These are phyloP conservation scores for Diplodia scrobiculata DNA, from an alignment of 2,329 filamentous ascomycete genomes.

Conservation along the genomic window DNA sequence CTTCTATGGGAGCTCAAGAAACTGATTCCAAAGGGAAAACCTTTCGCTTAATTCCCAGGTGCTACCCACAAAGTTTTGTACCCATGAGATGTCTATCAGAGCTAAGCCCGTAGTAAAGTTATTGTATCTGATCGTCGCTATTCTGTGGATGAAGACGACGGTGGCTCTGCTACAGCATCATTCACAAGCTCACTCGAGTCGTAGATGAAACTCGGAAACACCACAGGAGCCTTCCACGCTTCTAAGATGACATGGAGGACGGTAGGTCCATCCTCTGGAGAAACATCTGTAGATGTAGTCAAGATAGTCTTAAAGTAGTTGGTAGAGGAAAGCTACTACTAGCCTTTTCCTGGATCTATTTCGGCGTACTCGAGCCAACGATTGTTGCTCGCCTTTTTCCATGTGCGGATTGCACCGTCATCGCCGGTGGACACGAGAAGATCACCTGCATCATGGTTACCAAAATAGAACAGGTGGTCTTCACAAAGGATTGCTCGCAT, in stretches of 20 bases:
- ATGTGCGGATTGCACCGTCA: slow-evolving; percentile 62
- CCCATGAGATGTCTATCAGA: not conserved
- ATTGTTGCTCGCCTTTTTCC: slow-evolving; percentile 54
- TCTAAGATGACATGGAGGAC: slow-evolving; percentile 8
- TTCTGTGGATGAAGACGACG: not conserved
- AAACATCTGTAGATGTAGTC: slow-evolving; percentile 20
- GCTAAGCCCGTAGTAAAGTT: not conserved
- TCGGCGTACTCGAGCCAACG: slow-evolving; percentile 55
- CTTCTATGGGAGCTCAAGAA: not conserved
- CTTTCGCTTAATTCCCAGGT: not conserved
- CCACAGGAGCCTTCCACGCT: slow-evolving; percentile 6
- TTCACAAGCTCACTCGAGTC: not conserved
- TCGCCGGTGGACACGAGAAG: slow-evolving; percentile 75
- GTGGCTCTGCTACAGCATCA: not conserved
- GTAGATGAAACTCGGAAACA: slow-evolving; percentile 2
- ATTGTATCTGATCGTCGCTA: not conserved
- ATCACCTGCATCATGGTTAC: slow-evolving; percentile 60
- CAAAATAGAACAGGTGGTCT: not conserved
- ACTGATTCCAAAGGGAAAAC: not conserved
- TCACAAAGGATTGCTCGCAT: slow-evolving; percentile 29
- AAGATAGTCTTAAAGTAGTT: not conserved
- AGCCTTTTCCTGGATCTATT: slow-evolving; percentile 41
- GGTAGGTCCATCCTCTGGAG: not conserved
- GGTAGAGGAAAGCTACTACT: not conserved
- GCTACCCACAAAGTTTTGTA: not conserved